These are phyloP conservation scores for Dittrichia graveolens DNA, from an alignment of 129 eudicot species.

Conservation along the genomic window DNA sequence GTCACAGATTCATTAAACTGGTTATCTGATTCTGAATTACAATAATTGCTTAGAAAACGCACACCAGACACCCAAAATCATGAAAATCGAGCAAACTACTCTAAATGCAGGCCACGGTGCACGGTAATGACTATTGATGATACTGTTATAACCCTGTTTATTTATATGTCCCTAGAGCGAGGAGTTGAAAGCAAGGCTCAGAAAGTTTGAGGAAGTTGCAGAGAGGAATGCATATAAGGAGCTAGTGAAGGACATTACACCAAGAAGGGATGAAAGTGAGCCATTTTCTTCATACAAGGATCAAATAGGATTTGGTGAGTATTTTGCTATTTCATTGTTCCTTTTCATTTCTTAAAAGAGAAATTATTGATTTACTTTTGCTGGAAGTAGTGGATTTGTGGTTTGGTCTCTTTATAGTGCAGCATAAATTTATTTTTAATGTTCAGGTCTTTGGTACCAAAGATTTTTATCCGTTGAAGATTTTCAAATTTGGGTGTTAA, in stretches of 20 bases:
- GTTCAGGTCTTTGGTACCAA: not conserved
- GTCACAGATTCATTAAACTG: no score
- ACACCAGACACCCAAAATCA: not conserved
- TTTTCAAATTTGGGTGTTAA: not conserved
- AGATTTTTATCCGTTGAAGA: not conserved
- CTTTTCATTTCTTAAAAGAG: not conserved
- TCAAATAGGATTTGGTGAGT: slow-evolving; percentile 86
- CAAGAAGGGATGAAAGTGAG: slow-evolving; percentile 62
- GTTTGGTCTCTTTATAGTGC: not conserved
- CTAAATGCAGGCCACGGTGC: not conserved
- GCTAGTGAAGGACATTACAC: slow-evolving; percentile 87
- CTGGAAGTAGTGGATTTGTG: not conserved
- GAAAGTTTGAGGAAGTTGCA: slow-evolving; percentile 63
- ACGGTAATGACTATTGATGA: not conserved
- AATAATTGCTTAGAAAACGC: not conserved
- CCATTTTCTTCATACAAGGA: slow-evolving; percentile 94
- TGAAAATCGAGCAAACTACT: not conserved
- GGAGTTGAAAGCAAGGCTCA: slow-evolving; percentile 78
- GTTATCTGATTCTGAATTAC: not conserved
- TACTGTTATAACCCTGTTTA: not conserved
- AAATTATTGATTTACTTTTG: not conserved
- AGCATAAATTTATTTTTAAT: not conserved
- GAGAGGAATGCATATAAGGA: slow-evolving; percentile 88
- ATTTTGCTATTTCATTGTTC: not conserved
- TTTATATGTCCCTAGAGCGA: slow-evolving; percentile 55